phyloP scores from a whole-genome alignment of 2,329 filamentous ascomycete genomes.

The Aspergillus ustus region DNA sequence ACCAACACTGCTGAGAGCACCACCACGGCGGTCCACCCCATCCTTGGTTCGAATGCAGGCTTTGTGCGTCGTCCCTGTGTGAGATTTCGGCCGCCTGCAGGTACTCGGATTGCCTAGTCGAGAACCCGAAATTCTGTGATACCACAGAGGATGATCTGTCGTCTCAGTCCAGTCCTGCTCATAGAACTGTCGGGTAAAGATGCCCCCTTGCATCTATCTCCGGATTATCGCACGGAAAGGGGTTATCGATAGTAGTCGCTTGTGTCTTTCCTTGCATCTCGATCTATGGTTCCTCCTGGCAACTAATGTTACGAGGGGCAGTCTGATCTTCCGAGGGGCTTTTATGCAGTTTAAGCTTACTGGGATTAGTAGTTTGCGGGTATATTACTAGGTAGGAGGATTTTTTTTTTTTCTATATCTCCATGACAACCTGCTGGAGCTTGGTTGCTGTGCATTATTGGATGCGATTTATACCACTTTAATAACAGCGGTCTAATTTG shows the following conservation, averaged over 20 bases:
- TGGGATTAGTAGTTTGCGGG: neutral
- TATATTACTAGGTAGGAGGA: no score
- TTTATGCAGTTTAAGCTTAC: neutral
- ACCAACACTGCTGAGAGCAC: neutral
- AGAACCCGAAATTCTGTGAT: neutral
- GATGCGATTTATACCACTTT: neutral
- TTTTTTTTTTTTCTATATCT: neutral
- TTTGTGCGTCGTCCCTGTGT: slow-evolving; percentile 9
- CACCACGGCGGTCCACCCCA: neutral
- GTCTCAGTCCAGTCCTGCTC: neutral
- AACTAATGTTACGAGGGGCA: slow-evolving; percentile 4
- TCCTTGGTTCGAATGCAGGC: slow-evolving; percentile 9
- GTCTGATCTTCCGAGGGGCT: neutral
- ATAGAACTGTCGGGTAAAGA: neutral
- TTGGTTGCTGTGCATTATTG: no score
- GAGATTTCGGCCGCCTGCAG: slow-evolving; percentile 11
- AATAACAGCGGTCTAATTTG: neutral
- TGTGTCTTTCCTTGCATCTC: neutral
- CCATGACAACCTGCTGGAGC: neutral
- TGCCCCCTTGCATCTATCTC: slow-evolving; percentile 8
- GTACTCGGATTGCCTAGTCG: neutral
- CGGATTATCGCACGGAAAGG: slow-evolving; percentile 3
- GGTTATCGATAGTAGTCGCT: neutral
- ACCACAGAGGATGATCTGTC: neutral
- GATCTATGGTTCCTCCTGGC: neutral